Percentiles rank a stretch among this genome's conserved stretches.
These are phyloP conservation scores for Puccinellia tenuiflora DNA, from an alignment of 176 grass and related monocot species.

Conservation along the genomic window DNA sequence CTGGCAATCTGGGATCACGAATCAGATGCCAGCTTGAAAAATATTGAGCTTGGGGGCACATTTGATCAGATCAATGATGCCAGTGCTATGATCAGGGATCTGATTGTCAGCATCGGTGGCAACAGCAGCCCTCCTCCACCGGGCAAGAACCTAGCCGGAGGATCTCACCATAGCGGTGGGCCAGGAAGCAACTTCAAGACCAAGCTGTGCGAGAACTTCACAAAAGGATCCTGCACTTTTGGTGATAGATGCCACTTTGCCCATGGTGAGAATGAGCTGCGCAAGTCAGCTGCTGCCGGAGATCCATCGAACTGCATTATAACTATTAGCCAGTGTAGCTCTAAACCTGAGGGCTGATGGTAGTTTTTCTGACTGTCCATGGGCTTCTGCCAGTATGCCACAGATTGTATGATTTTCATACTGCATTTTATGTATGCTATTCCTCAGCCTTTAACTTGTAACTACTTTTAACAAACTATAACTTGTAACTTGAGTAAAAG, in stretches of 20 bases:
- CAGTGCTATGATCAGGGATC: slow-evolving; percentile 60
- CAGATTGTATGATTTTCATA: neutral
- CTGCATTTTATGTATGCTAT: no score
- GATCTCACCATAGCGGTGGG: slow-evolving; percentile 2
- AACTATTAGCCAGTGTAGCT: neutral
- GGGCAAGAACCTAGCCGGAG: slow-evolving; percentile 6
- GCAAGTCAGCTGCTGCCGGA: slow-evolving; percentile 33
- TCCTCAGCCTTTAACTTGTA: no score
- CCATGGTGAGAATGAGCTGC: slow-evolving; percentile 58
- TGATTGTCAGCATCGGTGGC: slow-evolving; percentile 58
- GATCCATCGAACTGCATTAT: neutral
- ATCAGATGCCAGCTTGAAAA: slow-evolving; percentile 62
- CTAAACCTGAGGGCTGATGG: no score
- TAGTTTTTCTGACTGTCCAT: neutral
- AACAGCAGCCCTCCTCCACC: neutral
- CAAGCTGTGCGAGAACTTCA: slow-evolving; percentile 74
- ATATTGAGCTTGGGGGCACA: slow-evolving; percentile 80
- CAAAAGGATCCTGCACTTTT: slow-evolving; percentile 62
- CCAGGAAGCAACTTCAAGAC: slow-evolving; percentile 67
- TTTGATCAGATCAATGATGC: slow-evolving; percentile 94
- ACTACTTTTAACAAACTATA: neutral
- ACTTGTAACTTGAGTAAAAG: neutral
- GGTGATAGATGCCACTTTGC: slow-evolving; percentile 78
- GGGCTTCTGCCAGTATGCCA: neutral
- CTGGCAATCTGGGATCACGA: slow-evolving; percentile 72